Evolutionary conservation across 2,329 filamentous ascomycete species (phyloP), one percentile per base, ranked within the genome.

Genomic region (Fusarium transvaalense): DNA sequence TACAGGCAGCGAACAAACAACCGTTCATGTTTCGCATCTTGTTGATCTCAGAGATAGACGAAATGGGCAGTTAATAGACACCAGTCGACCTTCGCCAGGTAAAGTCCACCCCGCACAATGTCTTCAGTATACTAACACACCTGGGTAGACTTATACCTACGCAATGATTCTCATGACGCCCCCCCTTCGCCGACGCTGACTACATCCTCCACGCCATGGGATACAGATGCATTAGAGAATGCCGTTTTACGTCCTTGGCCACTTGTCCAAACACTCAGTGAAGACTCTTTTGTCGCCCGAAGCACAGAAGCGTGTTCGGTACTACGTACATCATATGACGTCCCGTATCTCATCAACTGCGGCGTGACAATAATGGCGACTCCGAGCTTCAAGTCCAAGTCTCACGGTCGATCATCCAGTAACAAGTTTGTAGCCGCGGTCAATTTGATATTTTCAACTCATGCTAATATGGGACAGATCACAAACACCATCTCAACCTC

Each of bases 231-330:
- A 2, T 5, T 53, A 3, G 64, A 62, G 15, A 37, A 43, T 1
- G 47, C 59, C 10, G 17, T 59, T 5, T 3, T 71, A 2, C 64
- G 51, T 3, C 60, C 60, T 0, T 70, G 68, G 37, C 56, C 63
- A 7, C 41, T 71, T 5, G 23, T 71, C 3, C 68, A 71, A 43
- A 46, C 60, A 5, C 48, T 71, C 2, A 63, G 64, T 9, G 53
- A 68, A 14, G 68, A 67, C 8, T 71, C 68, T 0, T 71, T 68
- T 31, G 13, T 71, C 14, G 61, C 61, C 1, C 55, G 68, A 21
- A 71, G 68, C n/a, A 71, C 68, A 5, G 64, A 71, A 38, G 54
- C 66, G 4, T 71, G 60, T 1, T 61, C 53, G 5, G 47, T 46
- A 15, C 19, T 38, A 0, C 64, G 68, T 10, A 68, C 59, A 13